phyloP scores from a whole-genome alignment of 2,329 filamentous ascomycete genomes.

The Ceratocystis huliohia region DNA sequence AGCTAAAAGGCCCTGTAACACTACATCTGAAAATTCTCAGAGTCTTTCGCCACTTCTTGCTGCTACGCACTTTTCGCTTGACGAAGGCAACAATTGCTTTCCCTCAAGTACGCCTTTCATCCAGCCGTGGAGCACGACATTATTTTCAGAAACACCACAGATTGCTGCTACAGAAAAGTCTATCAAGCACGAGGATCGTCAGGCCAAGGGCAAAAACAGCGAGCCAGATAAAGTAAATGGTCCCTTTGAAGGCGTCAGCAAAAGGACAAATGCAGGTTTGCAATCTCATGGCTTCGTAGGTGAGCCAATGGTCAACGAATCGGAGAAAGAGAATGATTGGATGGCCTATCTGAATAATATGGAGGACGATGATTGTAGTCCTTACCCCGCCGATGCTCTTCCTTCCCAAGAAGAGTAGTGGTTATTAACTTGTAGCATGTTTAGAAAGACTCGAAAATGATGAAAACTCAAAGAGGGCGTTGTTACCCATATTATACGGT shows the following conservation, averaged over 20 bases:
- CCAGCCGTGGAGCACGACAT: background rate
- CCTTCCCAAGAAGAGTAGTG: background rate
- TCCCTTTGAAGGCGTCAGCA: background rate
- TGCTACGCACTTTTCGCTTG: background rate
- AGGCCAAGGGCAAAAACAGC: no score
- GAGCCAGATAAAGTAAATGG: background rate
- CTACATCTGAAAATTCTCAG: background rate
- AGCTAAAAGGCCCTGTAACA: background rate
- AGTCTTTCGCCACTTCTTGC: background rate
- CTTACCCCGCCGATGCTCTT: background rate
- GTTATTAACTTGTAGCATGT: background rate
- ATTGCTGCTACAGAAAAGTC: background rate
- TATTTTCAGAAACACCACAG: background rate
- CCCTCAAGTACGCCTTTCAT: background rate
- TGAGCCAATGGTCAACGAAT: background rate
- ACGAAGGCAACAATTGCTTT: background rate
- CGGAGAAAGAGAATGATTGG: background rate
- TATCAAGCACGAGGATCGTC: no score
- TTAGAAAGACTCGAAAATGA: background rate
- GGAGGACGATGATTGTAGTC: background rate
- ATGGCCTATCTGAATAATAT: background rate
- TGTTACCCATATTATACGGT: background rate
- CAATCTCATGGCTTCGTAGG: background rate
- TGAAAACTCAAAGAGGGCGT: background rate
- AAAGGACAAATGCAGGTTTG: background rate